A percentile compares a stretch with the other conserved stretches of the same genome.
These are phyloP conservation scores for Lentinula lateritia DNA, from an alignment of 768 basidiomycete genomes.

Conservation along the genomic window DNA sequence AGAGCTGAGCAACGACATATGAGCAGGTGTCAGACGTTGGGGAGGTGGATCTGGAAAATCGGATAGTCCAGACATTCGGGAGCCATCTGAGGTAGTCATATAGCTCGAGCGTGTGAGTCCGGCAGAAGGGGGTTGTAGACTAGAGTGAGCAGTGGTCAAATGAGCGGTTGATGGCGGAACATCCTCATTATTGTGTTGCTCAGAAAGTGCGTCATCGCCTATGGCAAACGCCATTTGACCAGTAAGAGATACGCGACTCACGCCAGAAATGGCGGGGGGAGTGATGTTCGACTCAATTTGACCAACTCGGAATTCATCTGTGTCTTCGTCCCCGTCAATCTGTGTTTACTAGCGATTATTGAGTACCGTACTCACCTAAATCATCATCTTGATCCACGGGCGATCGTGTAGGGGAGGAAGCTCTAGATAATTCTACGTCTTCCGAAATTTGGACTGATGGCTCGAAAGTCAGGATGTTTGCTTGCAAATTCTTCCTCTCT, in stretches of 20 bases:
- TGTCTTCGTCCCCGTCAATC: too few relatives aligned
- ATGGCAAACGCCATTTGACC: conserved; percentile 28
- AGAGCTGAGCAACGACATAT: conserved; percentile 38
- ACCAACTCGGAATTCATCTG: conserved; percentile 47
- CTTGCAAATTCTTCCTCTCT: conserved; percentile 13
- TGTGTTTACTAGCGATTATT: too few relatives aligned
- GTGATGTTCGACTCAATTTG: conserved; percentile 45
- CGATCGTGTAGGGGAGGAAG: conserved; percentile 32
- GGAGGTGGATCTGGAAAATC: conserved; percentile 66
- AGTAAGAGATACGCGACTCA: conserved; percentile 33
- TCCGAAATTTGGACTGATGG: conserved; percentile 40
- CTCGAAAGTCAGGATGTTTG: conserved; percentile 31
- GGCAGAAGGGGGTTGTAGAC: conserved; percentile 25
- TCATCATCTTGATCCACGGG: conserved; percentile 31
- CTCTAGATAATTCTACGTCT: conserved; percentile 40
- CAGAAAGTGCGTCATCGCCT: conserved; percentile 7
- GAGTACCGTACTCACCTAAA: conserved; percentile 26
- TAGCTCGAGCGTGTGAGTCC: conserved; percentile 46
- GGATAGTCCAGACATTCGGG: conserved; percentile 65
- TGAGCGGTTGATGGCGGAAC: conserved; percentile 8
- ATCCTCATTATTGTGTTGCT: conserved; percentile 3
- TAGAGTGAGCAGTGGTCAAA: conserved; percentile 16
- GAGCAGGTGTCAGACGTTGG: conserved; percentile 20
- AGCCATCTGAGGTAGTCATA: conserved; percentile 53
- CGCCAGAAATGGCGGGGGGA: conserved; percentile 35